Evolutionary conservation across 495 filamentous ascomycete genomes (phyloP), one percentile per base, ranked within the genome.

Genomic region (Gamarada debralockiae): DNA sequence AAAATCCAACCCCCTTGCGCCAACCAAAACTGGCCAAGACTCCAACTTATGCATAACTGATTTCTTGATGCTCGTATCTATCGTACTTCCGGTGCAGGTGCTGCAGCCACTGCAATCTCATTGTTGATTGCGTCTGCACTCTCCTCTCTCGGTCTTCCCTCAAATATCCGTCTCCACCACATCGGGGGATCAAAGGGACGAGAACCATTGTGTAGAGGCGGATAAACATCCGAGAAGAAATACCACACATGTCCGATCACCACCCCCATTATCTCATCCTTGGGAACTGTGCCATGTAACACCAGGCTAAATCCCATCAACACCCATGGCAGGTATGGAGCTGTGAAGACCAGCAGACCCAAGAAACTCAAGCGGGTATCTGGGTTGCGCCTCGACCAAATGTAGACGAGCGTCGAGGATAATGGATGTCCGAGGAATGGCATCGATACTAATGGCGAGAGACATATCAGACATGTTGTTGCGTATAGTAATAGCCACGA

Each of bases 191-290:
- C 95, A 43, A 98, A 73, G 5, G 93, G 93, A 40, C 88, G 78
- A 39, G 86, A 85, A 23, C 90, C 92, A 56, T 83, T 81, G 67
- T 96, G 87, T 41, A 97, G 77, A 23, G 89, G 84, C 5, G 93
- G 93, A 66, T 96, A 98, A 14, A 98, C 90, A 63, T 98, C 93
- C 44, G 83, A 87, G 72, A 97, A 97, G 73, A 95, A 98, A 66
- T 97, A 98, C 87, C 92, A 98, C 25, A 97, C 79, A 70, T 98
- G 93, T 2, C 93, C 93, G 45, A 97, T 89, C 6, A 92, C 79
- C 14, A 96, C 86, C 6, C 93, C 93, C 70, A 90, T 87, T 52
- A 98, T 82, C 73, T 98, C 93, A 68, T 98, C 93, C 76, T 95
- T 95, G 12, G 93, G 93, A 27, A 96, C 73, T 1, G 76, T 86